phyloP scores from a whole-genome alignment of 495 filamentous ascomycete genomes.

The Aspergillus kassunensis region DNA sequence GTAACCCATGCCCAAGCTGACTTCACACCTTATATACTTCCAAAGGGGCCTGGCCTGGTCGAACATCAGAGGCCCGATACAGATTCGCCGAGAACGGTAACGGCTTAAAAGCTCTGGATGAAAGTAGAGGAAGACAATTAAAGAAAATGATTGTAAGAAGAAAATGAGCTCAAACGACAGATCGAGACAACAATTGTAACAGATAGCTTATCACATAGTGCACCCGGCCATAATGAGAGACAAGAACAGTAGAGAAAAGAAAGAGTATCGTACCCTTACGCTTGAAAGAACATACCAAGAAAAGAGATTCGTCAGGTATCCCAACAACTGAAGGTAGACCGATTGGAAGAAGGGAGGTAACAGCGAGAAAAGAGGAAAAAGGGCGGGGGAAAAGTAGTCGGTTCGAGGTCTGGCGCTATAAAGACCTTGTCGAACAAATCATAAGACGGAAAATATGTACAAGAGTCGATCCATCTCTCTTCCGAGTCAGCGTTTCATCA shows the following conservation, averaged over 20 bases:
- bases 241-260: conserved; percentile 27
- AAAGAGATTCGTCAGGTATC: conserved; percentile 45
- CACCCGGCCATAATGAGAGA: conserved; percentile 39
- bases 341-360: conserved; percentile 2
- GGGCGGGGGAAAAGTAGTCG: conserved; percentile 2
- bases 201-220: conserved; percentile 17
- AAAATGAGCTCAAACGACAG: conserved; percentile 16
- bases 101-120: conserved; percentile 11
- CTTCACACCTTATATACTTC: conserved; percentile 12
- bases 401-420: conserved; percentile 13
- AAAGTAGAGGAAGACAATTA: conserved; percentile 16
- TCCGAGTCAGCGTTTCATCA: conserved; percentile 16
- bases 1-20: conserved; percentile 7
- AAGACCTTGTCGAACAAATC: conserved; percentile 24
- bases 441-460: conserved; percentile 23
- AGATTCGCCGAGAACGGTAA: conserved; percentile 5
- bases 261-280: conserved; percentile 36
- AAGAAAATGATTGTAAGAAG: conserved; percentile 18
- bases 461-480: conserved; percentile 20
- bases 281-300: conserved; percentile 26
- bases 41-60: neutral
- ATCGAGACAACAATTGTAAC: conserved; percentile 17
- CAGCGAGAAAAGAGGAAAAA: conserved; percentile 3
- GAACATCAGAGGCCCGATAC: conserved; percentile 7
- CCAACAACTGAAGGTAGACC: conserved; percentile 22